Base-by-base conservation (phyloP, 257 asterid species). In the Solanum dulcamara region DNA sequence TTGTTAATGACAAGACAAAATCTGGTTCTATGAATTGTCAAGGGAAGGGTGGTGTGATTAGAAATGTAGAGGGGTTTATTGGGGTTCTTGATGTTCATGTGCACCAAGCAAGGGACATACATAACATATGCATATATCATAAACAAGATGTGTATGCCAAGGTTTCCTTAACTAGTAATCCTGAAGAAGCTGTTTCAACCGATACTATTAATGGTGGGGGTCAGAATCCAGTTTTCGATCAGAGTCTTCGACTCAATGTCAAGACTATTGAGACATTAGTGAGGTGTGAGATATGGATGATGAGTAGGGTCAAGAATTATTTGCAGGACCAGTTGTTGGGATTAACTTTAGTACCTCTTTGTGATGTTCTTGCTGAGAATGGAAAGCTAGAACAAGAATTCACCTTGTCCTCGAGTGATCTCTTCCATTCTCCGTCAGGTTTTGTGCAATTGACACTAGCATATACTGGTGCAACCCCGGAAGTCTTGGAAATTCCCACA, bases 391-490 rank as follows among this genome's bases (percentile, higher is more conserved):
- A 92, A 75, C 93, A 91, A 87, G 99, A 97, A 89, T 95, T 94
- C 64, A 90, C 98, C 44, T 97, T 97, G 37, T 94, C 98, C 55
- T 93, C 99, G 0, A 95, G 97, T 3, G 99, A 97, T 91, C 94
- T 97, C 5, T 97, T 97, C 94, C 97, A 97, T 93, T 95, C 99
- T 6, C 99, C 99, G 0, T 98, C 99, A 0, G 99, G 99, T 15
- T 97, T 92, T 85, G 99, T 97, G 33, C 94, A 93, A 88, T 64
- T 97, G 85, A 93, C 98, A 0, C 88, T 97, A 37, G 81, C 93
- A 5, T 97, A 93, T 35, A 72, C 84, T 1, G 99, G 98, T 80
- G 81, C 90, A 10, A 90, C 86, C 8, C 99, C 99, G 1, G 98
- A 97, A 4, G 95, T 97, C 30, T 68, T 94, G 42, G 90, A 91